Evolutionary conservation across 78 protist species (phyloP).

Genomic region (Capsaspora owczarzaki): DNA sequence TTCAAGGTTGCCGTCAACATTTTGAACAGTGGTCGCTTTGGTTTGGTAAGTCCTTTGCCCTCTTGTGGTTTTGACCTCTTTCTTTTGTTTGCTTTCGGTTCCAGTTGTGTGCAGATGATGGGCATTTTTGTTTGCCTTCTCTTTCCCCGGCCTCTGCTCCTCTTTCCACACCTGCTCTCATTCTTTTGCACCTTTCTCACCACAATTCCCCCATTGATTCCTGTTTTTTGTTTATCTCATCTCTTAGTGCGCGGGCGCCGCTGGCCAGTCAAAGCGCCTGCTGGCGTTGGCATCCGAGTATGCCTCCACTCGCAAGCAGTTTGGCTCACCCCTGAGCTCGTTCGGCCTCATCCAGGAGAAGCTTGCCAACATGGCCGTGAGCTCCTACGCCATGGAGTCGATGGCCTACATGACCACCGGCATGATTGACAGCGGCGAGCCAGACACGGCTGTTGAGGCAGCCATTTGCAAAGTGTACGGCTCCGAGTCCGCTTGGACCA

Average conservation of each 20-base stretch:
- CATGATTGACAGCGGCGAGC: slow-evolving; percentile 11
- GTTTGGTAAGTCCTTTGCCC: no score
- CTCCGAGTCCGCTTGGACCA: slow-evolving; percentile 1
- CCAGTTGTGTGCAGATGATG: no score
- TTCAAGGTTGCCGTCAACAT: slow-evolving; percentile 31
- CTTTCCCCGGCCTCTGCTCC: no score
- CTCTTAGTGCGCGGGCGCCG: slow-evolving; percentile 15
- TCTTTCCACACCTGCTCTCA: no score
- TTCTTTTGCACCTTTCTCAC: no score
- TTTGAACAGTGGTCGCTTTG: slow-evolving; percentile 35
- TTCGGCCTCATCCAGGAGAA: slow-evolving; percentile 20
- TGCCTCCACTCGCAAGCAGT: slow-evolving; percentile 11
- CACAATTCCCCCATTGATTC: not conserved
- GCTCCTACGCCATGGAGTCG: slow-evolving; percentile 13
- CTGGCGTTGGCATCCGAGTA: slow-evolving; percentile 7
- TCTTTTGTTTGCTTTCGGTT: no score
- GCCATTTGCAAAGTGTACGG: slow-evolving; percentile 28
- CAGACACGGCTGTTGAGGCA: slow-evolving; percentile 5
- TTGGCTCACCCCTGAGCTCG: not conserved
- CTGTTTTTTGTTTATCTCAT: not conserved
- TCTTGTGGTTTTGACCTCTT: no score
- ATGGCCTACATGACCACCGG: slow-evolving; percentile 4
- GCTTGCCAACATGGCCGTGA: slow-evolving; percentile 3
- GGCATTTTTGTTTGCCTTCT: no score
- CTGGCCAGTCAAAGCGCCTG: not conserved